A percentile compares a stretch with the other conserved stretches of the same genome.
These are phyloP conservation scores for Aspergillus sclerotioniger DNA, from an alignment of 495 filamentous ascomycete species.

Conservation along the genomic window DNA sequence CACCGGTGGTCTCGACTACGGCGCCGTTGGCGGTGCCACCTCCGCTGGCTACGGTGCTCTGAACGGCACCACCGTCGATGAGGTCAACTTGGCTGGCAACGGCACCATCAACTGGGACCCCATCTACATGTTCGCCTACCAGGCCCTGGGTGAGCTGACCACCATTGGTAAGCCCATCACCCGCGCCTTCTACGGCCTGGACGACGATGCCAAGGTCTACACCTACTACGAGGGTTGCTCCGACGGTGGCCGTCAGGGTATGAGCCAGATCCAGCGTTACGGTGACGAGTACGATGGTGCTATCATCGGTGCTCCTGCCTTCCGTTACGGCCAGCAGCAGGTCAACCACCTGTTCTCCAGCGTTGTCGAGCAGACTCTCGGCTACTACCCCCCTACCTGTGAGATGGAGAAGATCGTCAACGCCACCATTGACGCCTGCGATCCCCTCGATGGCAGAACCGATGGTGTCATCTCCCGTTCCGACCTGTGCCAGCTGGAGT, in stretches of 20 bases:
- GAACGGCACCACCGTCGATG: constrained; percentile 28
- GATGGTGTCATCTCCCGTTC: constrained; percentile 53
- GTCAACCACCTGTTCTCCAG: constrained; percentile 48
- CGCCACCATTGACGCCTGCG: constrained; percentile 51
- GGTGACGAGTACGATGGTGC: constrained; percentile 50
- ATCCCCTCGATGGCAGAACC: constrained; percentile 48
- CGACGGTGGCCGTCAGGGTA: constrained; percentile 38
- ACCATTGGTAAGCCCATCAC: constrained; percentile 33
- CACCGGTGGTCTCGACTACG: constrained; percentile 38
- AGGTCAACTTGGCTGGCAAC: constrained; percentile 37
- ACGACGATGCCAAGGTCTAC: constrained; percentile 28
- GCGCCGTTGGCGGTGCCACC: constrained; percentile 37
- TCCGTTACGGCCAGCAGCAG: constrained; percentile 51
- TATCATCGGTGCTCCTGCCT: constrained; percentile 50
- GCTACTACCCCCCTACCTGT: constrained; percentile 52
- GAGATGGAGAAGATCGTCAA: constrained; percentile 52
- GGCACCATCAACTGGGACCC: constrained; percentile 45
- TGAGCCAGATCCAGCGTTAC: constrained; percentile 53
- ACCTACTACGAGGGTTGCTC: constrained; percentile 42
- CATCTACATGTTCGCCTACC: constrained; percentile 43
- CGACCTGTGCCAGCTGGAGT: constrained; percentile 50
- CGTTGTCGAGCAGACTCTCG: constrained; percentile 43
- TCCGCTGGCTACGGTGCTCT: constrained; percentile 41
- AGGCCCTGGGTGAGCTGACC: constrained; percentile 41
- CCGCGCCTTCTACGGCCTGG: constrained; percentile 34